Evolutionary conservation across 768 basidiomycete genomes (phyloP).

Genomic region (Lentinula raphanica): DNA sequence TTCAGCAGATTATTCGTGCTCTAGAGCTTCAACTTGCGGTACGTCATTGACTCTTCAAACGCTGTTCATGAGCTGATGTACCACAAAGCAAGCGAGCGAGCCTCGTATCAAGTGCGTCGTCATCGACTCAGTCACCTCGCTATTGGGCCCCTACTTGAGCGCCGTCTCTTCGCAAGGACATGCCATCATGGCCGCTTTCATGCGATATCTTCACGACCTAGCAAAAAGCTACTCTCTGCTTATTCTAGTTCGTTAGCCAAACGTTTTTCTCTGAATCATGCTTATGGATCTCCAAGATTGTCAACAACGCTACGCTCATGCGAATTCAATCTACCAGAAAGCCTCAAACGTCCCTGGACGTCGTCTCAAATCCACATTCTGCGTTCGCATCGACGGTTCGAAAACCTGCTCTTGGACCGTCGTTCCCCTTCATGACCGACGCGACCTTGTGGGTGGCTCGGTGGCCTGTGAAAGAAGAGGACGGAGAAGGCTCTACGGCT

Average conservation of each 20-base stretch:
- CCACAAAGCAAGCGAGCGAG: slow-evolving; percentile 9
- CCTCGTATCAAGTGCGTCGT: slow-evolving; percentile 40
- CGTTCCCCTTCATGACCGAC: slow-evolving; percentile 69
- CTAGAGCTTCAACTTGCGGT: slow-evolving; percentile 12
- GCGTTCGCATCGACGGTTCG: slow-evolving; percentile 32
- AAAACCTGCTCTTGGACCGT: slow-evolving; percentile 73
- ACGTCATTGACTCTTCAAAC: not conserved
- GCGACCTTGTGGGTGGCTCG: slow-evolving; percentile 64
- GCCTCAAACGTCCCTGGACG: slow-evolving; percentile 12
- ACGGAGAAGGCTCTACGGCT: slow-evolving; percentile 14
- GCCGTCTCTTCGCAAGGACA: slow-evolving; percentile 71
- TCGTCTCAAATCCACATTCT: slow-evolving; percentile 28
- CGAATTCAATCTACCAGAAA: slow-evolving; percentile 11
- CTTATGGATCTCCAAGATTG: slow-evolving; percentile 35
- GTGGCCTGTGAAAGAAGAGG: slow-evolving; percentile 13
- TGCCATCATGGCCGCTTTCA: slow-evolving; percentile 65
- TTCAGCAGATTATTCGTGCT: slow-evolving; percentile 44
- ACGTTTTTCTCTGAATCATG: slow-evolving; percentile 16
- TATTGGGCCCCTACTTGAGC: slow-evolving; percentile 59
- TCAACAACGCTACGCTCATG: slow-evolving; percentile 48
- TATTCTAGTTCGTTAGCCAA: slow-evolving; percentile 38
- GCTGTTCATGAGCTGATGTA: not conserved
- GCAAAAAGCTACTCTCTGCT: slow-evolving; percentile 40
- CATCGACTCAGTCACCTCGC: slow-evolving; percentile 60
- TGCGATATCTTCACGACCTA: slow-evolving; percentile 54